Conservation (phyloP, 148 eudicot genomes). For the Fallopia convolvulus region DNA sequence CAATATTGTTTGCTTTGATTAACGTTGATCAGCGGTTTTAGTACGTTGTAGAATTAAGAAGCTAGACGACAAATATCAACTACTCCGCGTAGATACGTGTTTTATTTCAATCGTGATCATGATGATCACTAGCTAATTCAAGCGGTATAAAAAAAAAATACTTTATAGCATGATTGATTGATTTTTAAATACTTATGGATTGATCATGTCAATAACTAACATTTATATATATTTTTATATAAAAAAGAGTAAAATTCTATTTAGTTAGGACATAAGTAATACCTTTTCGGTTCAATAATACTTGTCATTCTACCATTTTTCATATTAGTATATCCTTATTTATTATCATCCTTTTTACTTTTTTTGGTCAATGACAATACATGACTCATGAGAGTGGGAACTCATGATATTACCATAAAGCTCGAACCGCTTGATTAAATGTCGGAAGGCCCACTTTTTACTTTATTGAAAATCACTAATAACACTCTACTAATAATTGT, state of each 20-base stretch:
- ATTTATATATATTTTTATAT: neutral
- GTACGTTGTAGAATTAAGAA: neutral
- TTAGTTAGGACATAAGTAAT: neutral
- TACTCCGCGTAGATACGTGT: neutral
- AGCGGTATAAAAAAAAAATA: neutral
- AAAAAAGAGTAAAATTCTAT: neutral
- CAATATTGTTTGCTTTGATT: neutral
- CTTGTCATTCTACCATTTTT: too few relatives aligned
- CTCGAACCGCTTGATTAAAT: too few relatives aligned
- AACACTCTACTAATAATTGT: too few relatives aligned
- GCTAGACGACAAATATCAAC: neutral
- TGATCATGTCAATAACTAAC: constrained; percentile 5
- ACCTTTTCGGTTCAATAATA: too few relatives aligned
- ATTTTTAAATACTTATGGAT: neutral
- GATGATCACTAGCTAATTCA: neutral
- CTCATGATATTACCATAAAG: too few relatives aligned
- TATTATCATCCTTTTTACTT: too few relatives aligned
- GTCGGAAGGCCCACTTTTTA: too few relatives aligned
- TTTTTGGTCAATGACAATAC: too few relatives aligned
- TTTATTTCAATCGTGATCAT: neutral
- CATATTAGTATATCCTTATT: too few relatives aligned
- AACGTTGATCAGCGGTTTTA: neutral
- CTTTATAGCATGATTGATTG: neutral
- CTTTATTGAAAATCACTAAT: too few relatives aligned
- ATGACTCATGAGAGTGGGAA: too few relatives aligned